Conservation (phyloP, 495 filamentous ascomycete species). For the Sporormia fimetaria region DNA sequence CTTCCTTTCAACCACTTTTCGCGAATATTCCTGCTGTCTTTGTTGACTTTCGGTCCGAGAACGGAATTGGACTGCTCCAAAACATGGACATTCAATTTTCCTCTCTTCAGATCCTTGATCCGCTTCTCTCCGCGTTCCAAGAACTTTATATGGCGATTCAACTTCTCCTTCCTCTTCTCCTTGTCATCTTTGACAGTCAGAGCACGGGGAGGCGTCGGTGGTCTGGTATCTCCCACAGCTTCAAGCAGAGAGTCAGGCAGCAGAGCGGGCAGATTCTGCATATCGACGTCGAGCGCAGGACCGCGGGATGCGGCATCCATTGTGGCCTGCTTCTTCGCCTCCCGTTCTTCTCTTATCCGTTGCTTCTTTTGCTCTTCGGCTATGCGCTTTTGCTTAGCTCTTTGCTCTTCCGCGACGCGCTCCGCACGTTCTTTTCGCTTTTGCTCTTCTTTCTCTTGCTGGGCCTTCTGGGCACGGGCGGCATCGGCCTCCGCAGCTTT, state of each 20-base stretch:
- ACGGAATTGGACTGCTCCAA: slow-evolving; percentile 35
- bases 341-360: slow-evolving; percentile 32
- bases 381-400: slow-evolving; percentile 34
- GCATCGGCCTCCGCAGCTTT: slow-evolving; percentile 21
- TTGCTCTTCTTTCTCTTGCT: slow-evolving; percentile 33
- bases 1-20: slow-evolving; percentile 39
- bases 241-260: slow-evolving; percentile 23
- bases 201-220: slow-evolving; percentile 10
- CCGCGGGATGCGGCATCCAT: slow-evolving; percentile 18
- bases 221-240: slow-evolving; percentile 10
- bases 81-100: slow-evolving; percentile 43
- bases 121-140: slow-evolving; percentile 41
- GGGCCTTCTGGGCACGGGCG: slow-evolving; percentile 23
- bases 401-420: slow-evolving; percentile 20
- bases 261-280: slow-evolving; percentile 20
- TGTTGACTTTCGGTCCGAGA: slow-evolving; percentile 43
- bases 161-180: slow-evolving; percentile 13
- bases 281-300: slow-evolving; percentile 9
- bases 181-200: background rate
- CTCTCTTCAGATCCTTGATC: slow-evolving; percentile 45
- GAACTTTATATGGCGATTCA: slow-evolving; percentile 40
- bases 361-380: slow-evolving; percentile 33
- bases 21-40: slow-evolving; percentile 36
- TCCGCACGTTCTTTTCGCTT: slow-evolving; percentile 42
- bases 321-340: slow-evolving; percentile 19